phyloP scores from a whole-genome alignment of 2,329 filamentous ascomycete species.

The Neodidymelliopsis sp. region DNA sequence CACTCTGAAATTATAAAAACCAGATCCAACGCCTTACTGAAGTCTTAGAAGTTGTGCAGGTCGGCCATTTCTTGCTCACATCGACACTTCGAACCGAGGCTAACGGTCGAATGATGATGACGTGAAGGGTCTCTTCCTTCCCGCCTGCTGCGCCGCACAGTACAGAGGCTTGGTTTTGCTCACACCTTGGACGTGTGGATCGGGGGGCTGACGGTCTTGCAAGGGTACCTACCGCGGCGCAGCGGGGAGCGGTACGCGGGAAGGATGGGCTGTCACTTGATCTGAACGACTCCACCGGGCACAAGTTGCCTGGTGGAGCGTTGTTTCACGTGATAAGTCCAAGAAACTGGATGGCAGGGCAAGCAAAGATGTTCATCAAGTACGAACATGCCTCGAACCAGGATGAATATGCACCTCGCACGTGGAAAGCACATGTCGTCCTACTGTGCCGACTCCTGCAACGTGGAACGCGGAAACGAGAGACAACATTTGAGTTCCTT shows the following conservation, averaged over 20 bases:
- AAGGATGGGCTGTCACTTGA: slow-evolving; percentile 44
- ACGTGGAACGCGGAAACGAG: background rate
- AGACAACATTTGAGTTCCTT: background rate
- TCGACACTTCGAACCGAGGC: background rate
- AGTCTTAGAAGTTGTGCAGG: slow-evolving; percentile 6
- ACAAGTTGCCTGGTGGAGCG: background rate
- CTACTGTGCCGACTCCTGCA: slow-evolving; percentile 1
- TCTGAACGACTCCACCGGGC: slow-evolving; percentile 18
- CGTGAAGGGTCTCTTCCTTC: slow-evolving; percentile 9
- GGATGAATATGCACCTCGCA: slow-evolving; percentile 3
- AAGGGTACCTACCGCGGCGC: slow-evolving; percentile 31
- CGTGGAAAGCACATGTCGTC: slow-evolving; percentile 7
- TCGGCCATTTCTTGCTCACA: slow-evolving; percentile 1
- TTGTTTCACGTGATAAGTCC: slow-evolving; percentile 5
- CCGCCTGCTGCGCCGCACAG: slow-evolving; percentile 34
- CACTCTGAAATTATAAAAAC: background rate
- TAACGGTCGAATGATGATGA: slow-evolving; percentile 14
- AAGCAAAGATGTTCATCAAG: background rate
- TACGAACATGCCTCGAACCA: background rate
- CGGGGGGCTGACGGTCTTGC: slow-evolving; percentile 24
- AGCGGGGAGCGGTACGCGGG: slow-evolving; percentile 38
- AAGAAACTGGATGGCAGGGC: background rate
- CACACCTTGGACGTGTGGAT: slow-evolving; percentile 27
- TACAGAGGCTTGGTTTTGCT: slow-evolving; percentile 9
- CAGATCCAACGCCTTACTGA: background rate